Evolutionary conservation across 192 early-diverging fungal genomes (phyloP).

Genomic region (Phycomyces blakesleeanus): DNA sequence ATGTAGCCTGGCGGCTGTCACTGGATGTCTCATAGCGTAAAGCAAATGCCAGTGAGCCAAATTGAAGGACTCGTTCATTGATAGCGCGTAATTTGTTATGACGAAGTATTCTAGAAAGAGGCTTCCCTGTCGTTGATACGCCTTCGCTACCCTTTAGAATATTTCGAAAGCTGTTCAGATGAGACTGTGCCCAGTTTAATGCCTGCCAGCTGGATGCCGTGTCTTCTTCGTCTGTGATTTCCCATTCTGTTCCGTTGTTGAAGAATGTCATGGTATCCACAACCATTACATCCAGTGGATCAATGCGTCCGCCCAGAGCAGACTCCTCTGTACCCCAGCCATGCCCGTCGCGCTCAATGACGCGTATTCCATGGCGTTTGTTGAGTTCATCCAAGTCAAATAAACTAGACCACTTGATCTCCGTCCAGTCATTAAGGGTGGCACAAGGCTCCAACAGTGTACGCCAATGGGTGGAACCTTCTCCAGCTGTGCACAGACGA

Average conservation of each 20-base stretch:
- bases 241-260: constrained; percentile 13
- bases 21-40: constrained; percentile 2
- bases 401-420: constrained; percentile 27
- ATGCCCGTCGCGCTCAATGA: constrained; percentile 19
- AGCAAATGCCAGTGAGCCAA: constrained; percentile 12
- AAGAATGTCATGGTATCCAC: constrained; percentile 13
- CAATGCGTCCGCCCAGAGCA: neutral
- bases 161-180: neutral
- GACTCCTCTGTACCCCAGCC: constrained; percentile 7
- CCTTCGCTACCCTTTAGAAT: neutral
- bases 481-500: neutral
- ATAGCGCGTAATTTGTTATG: neutral
- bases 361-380: constrained; percentile 9
- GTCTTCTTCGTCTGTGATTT: constrained; percentile 7
- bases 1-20: neutral
- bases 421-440: constrained; percentile 12
- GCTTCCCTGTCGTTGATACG: neutral
- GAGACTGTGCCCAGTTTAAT: neutral
- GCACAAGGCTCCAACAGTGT: constrained; percentile 2
- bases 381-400: constrained; percentile 19
- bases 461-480: constrained; percentile 10
- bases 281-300: constrained; percentile 3
- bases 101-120: neutral
- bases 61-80: constrained; percentile 8
- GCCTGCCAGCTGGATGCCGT: neutral